Evolutionary conservation across 164 flowering plant species (phyloP).

Genomic region (Echeveria elegans): DNA sequence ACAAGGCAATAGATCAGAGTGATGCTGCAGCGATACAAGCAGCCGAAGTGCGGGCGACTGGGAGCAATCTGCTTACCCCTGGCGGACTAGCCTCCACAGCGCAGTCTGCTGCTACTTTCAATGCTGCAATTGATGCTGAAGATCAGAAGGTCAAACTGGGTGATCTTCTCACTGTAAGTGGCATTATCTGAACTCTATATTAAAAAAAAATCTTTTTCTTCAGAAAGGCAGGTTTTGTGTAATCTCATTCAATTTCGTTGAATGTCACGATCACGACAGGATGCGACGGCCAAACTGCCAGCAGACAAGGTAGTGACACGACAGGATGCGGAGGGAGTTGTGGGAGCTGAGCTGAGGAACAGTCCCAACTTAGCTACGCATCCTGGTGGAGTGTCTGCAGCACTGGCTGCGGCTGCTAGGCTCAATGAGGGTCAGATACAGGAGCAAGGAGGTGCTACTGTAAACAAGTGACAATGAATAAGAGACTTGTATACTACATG

Average conservation of each 20-base stretch:
- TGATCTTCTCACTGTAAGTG: slow-evolving; percentile 33
- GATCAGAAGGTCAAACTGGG: slow-evolving; percentile 36
- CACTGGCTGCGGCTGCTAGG: slow-evolving; percentile 42
- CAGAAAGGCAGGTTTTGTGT: no score
- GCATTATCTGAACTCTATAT: no score
- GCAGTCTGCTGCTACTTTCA: slow-evolving; percentile 35
- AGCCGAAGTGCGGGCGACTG: slow-evolving; percentile 46
- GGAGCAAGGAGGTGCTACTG: not conserved
- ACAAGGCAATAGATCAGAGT: slow-evolving; percentile 40
- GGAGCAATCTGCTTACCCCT: slow-evolving; percentile 20
- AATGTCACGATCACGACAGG: slow-evolving; percentile 26
- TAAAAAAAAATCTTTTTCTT: no score
- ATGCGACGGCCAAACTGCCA: slow-evolving; percentile 33
- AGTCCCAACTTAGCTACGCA: slow-evolving; percentile 19
- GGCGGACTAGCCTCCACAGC: slow-evolving; percentile 38
- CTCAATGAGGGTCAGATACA: slow-evolving; percentile 24
- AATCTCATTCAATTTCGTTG: not conserved
- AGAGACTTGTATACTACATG: not conserved
- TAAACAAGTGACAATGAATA: not conserved
- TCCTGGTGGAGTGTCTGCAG: slow-evolving; percentile 42
- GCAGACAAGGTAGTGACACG: slow-evolving; percentile 37
- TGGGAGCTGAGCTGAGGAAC: slow-evolving; percentile 41
- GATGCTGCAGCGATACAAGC: slow-evolving; percentile 61
- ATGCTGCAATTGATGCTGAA: slow-evolving; percentile 17
- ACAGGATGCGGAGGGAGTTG: slow-evolving; percentile 43